Base-by-base conservation (phyloP, 2,329 filamentous ascomycete genomes). In the Ceratocystiopsis minuta region DNA sequence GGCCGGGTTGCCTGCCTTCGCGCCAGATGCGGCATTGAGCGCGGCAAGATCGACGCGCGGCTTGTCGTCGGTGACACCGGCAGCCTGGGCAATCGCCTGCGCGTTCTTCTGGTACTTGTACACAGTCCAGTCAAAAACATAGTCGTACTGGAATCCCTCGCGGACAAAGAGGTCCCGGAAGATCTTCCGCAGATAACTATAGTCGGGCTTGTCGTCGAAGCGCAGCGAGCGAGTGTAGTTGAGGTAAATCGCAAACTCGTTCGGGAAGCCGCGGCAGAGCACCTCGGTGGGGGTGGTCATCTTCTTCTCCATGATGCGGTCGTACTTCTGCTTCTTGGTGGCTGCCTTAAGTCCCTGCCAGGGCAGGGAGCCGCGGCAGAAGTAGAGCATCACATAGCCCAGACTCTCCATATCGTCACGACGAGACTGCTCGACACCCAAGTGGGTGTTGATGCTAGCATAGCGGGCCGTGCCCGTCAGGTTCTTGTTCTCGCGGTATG, bases 281-380 rank as follows among this genome's bases (percentile, higher is more conserved):
- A 95, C 87, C 66, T 98, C 88, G 53, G 88, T 96, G 10, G 90
- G 87, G 3, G 90, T 98, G 14, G 90, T 98, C 90, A 96, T 96
- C 84, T 98, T 98, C 80, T 98, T 98, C 74, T 98, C 90, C 88
- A 96, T 96, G 67, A 98, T 98, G 51, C 88, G 78, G 66, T 98
- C 90, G 60, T 98, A 96, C 71, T 98, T 98, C 70, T 98, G 90
- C 75, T 98, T 80, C 61, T 80, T 80, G 38, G 77, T 80, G 28
- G 75, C 77, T 57, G 77, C 76, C 64, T 81, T 81, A 48, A 82
- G 64, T 11, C 76, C 77, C 56, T 98, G 90, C 90, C 90, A 98
- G 48, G 90, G 90, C 44, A 98, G 85, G 50, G 87, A 95, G 49
- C 90, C 90, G 64, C 90, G 88, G 72, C 88, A 96, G 70, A 98